Evolutionary conservation across 106 monocot genomes (phyloP).

Genomic region (Agapanthus africanus): DNA sequence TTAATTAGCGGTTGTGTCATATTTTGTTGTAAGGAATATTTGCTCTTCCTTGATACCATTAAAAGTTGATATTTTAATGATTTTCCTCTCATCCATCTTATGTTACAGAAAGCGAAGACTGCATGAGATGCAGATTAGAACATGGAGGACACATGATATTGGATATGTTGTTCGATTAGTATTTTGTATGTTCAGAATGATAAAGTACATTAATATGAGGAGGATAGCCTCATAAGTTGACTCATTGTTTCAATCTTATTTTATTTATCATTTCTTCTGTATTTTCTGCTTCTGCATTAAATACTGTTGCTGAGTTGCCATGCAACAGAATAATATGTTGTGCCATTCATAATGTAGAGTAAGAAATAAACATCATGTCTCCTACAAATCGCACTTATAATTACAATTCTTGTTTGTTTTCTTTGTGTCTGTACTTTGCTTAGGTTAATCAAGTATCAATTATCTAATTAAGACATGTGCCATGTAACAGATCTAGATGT

Average conservation of each 20-base stretch:
- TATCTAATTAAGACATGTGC: too few relatives aligned
- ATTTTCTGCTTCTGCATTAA: neutral
- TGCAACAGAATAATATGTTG: neutral
- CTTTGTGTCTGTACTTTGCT: too few relatives aligned
- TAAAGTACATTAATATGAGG: neutral
- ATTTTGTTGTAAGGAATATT: too few relatives aligned
- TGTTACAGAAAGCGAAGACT: slow-evolving; percentile 26
- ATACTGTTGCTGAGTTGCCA: slow-evolving; percentile 5
- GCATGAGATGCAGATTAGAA: slow-evolving; percentile 2
- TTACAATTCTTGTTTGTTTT: too few relatives aligned
- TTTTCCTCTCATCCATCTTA: neutral
- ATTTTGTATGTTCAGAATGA: neutral
- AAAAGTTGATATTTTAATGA: too few relatives aligned
- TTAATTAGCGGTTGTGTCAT: too few relatives aligned
- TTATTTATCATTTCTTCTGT: slow-evolving; percentile 1
- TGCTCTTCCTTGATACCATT: too few relatives aligned
- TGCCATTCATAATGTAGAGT: neutral
- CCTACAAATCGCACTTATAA: neutral
- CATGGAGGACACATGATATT: neutral
- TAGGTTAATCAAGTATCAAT: too few relatives aligned
- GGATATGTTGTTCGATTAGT: neutral
- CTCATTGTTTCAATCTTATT: slow-evolving; percentile 8
- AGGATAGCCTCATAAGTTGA: neutral
- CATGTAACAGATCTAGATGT: too few relatives aligned
- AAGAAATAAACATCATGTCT: neutral